Percentiles rank a stretch among this genome's conserved stretches.
Evolutionary conservation across 345 rosid genomes (phyloP).

Genomic region (Clausena lansium): DNA sequence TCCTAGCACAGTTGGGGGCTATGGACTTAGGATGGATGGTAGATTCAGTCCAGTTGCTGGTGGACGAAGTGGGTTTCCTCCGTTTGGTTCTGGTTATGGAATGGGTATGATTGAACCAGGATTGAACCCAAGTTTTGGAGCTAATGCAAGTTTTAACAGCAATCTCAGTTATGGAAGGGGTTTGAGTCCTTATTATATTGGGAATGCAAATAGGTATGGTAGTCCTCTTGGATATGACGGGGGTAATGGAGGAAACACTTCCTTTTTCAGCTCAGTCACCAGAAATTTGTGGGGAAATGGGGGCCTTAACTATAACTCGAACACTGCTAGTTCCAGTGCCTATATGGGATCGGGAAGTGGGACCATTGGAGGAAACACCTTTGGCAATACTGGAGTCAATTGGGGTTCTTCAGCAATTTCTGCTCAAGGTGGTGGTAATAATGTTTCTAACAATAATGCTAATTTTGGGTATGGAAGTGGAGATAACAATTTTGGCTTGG

Average conservation of each 20-base stretch:
- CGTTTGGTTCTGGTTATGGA: slow-evolving; percentile 61
- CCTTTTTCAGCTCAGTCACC: slow-evolving; percentile 66
- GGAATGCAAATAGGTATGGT: slow-evolving; percentile 52
- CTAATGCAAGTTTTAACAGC: slow-evolving; percentile 46
- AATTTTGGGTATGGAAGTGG: slow-evolving; percentile 59
- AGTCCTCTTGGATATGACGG: slow-evolving; percentile 59
- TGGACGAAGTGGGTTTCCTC: slow-evolving; percentile 63
- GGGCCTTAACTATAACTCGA: slow-evolving; percentile 42
- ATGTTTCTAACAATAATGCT: slow-evolving; percentile 34
- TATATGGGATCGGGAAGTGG: slow-evolving; percentile 54
- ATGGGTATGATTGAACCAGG: slow-evolving; percentile 62
- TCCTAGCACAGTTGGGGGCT: slow-evolving; percentile 59
- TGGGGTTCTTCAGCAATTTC: slow-evolving; percentile 57
- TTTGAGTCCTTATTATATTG: slow-evolving; percentile 59
- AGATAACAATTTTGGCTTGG: slow-evolving; percentile 48
- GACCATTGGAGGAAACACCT: slow-evolving; percentile 44
- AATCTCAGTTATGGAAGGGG: slow-evolving; percentile 62
- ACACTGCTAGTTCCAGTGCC: slow-evolving; percentile 40
- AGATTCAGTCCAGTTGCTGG: slow-evolving; percentile 56
- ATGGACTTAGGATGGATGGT: slow-evolving; percentile 65
- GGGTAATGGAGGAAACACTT: slow-evolving; percentile 63
- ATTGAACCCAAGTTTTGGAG: slow-evolving; percentile 47
- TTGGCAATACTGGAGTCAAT: slow-evolving; percentile 42
- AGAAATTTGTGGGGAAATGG: slow-evolving; percentile 77
- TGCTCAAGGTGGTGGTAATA: slow-evolving; percentile 52